Evolutionary conservation across 139 green algal species (phyloP).

Genomic region (Coelastrella sp.): DNA sequence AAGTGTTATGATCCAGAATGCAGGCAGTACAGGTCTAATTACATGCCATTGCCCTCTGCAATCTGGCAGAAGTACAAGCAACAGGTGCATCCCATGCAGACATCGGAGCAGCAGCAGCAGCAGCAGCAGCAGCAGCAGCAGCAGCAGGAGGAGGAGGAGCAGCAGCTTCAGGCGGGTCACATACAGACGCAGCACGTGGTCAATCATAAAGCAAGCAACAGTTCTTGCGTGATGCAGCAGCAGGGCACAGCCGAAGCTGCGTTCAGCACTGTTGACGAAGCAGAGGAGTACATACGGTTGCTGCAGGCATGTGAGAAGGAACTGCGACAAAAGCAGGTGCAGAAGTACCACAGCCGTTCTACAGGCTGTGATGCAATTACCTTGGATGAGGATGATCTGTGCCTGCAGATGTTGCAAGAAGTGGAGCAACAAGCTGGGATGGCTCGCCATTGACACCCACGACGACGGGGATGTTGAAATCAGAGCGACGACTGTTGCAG

Average conservation of each 20-base stretch:
- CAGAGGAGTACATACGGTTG: background rate
- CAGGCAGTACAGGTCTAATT: conserved; percentile 56
- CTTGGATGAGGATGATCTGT: background rate
- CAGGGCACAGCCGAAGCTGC: background rate
- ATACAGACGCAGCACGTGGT: too few species aligned
- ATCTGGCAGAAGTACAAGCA: conserved; percentile 11
- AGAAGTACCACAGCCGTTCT: background rate
- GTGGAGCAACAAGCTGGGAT: background rate
- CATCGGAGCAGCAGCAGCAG: background rate
- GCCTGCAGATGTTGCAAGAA: background rate
- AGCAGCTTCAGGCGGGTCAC: too few species aligned
- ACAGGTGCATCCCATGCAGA: background rate
- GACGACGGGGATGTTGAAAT: background rate
- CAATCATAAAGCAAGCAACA: too few species aligned
- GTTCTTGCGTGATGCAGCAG: background rate
- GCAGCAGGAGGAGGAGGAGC: too few species aligned
- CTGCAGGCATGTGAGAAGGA: background rate
- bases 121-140: background rate
- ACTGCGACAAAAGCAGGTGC: background rate
- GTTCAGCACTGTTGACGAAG: background rate
- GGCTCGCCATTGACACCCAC: too few species aligned
- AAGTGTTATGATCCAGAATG: conserved; percentile 72
- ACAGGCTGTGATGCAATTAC: background rate
- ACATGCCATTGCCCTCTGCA: conserved; percentile 54
- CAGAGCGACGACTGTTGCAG: background rate